A percentile compares a stretch with the other conserved stretches of the same genome.
Conservation (phyloP, 306 rosid species). For the Quercus parvula region DNA sequence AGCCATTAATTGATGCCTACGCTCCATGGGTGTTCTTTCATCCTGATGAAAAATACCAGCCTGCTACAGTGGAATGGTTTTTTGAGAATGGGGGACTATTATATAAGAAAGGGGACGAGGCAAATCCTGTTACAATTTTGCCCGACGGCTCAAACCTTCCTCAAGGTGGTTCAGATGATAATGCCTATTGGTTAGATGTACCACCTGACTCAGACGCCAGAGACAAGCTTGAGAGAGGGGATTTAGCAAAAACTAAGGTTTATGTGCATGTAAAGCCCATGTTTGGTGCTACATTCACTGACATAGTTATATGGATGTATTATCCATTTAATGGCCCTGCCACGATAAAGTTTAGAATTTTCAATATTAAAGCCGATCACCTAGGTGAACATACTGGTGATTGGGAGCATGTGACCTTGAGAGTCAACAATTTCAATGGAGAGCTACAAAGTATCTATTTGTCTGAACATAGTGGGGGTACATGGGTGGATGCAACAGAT, state of each 20-base stretch:
- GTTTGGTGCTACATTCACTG: constrained; percentile 69
- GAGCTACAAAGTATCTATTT: too few species aligned
- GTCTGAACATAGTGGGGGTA: too few species aligned
- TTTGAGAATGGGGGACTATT: constrained; percentile 63
- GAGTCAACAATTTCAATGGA: too few species aligned
- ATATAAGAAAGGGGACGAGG: constrained; percentile 32
- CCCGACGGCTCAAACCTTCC: constrained; percentile 62
- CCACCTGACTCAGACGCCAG: constrained; percentile 34
- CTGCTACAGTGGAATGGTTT: constrained; percentile 62
- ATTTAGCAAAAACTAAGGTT: constrained; percentile 36
- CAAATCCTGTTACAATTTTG: constrained; percentile 42
- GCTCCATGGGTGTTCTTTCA: constrained; percentile 62
- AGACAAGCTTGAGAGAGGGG: constrained; percentile 50
- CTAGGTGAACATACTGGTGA: constrained; percentile 2
- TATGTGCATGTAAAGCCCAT: constrained; percentile 65
- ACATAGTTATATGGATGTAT: constrained; percentile 68
- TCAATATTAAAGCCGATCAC: constrained; percentile 34
- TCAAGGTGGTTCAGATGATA: constrained; percentile 49
- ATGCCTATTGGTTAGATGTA: constrained; percentile 61
- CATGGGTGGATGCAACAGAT: too few species aligned
- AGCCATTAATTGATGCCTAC: constrained; percentile 35
- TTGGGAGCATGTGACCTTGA: too few species aligned
- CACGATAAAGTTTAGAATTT: constrained; percentile 32
- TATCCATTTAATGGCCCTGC: constrained; percentile 80
- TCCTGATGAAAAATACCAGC: constrained; percentile 52